Base-by-base conservation (phyloP, 129 eudicot genomes). In the Saussurea involucrata region DNA sequence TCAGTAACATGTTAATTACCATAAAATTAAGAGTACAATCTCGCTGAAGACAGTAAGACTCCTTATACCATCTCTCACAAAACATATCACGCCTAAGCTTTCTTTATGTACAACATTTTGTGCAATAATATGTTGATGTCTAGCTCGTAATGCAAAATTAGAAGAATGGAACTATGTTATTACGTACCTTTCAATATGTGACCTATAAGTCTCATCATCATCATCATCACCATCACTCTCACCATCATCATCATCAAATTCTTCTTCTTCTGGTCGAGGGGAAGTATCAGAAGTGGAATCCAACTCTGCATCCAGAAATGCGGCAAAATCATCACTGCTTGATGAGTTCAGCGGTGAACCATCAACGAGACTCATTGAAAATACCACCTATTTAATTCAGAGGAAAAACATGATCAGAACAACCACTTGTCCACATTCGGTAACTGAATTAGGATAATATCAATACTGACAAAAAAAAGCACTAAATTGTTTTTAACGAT, bases 251-350 rank as follows among this genome's bases (percentile, higher is more conserved):
- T 40, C n/a, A 22, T 72, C 73, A 6, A 64, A 42, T 31, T 78
- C 82, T 21, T 83, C 84, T 13, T 83, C 83, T 18, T 77, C 80
- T 17, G 68, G 69, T 31, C 78, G 84, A 53, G 79, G 34, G 17
- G 82, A 72, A 63, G 79, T 64, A 83, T 88, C 92, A 42, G 92
- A 85, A 8, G 36, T 40, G 0, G 89, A 85, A 79, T 85, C 92
- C 66, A 85, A 68, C 75, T 83, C 92, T 4, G 82, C 81, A 68
- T 88, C 92, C 67, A 85, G 87, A 76, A 85, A 78, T 0, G 89
- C 66, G 6, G 88, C 87, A 53, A 88, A 85, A 73, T 88, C 90
- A 77, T 88, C 92, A 64, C 92, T 88, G 73, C 89, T 88, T 49
- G 92, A 85, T 10, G 92, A 87, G 63, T 69, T 74, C 49, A 82